phyloP scores from a whole-genome alignment of 2,329 filamentous ascomycete species.

The Samsoniella hepiali region DNA sequence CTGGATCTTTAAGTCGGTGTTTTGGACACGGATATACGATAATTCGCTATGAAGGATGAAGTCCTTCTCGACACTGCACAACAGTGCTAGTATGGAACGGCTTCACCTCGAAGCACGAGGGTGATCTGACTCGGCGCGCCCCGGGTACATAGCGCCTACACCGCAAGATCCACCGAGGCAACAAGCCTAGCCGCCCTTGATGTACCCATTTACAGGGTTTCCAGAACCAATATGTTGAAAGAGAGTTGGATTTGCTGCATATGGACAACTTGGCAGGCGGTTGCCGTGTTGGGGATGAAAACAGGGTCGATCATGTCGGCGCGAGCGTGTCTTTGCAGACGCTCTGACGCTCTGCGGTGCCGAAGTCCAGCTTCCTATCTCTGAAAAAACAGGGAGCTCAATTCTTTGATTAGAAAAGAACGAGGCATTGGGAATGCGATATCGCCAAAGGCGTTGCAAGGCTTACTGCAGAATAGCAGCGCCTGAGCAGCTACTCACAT shows the following conservation, averaged over 20 bases:
- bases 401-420: too few relatives aligned
- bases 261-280: neutral
- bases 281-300: neutral
- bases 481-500: too few relatives aligned
- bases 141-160: too few relatives aligned
- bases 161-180: neutral
- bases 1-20: conserved; percentile 70
- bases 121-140: too few relatives aligned
- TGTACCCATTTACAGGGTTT: too few relatives aligned
- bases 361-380: neutral
- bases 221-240: neutral
- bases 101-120: too few relatives aligned
- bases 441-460: too few relatives aligned
- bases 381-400: neutral
- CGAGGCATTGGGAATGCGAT: too few relatives aligned
- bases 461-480: too few relatives aligned
- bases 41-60: neutral
- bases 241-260: neutral
- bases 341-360: neutral
- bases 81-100: neutral
- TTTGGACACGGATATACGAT: neutral
- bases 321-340: neutral
- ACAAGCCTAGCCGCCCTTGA: too few relatives aligned
- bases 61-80: neutral
- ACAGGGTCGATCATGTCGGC: neutral